Evolutionary conservation across 2,329 filamentous ascomycete species (phyloP), one percentile per base, ranked within the genome.

Genomic region (Penicillium sp.): DNA sequence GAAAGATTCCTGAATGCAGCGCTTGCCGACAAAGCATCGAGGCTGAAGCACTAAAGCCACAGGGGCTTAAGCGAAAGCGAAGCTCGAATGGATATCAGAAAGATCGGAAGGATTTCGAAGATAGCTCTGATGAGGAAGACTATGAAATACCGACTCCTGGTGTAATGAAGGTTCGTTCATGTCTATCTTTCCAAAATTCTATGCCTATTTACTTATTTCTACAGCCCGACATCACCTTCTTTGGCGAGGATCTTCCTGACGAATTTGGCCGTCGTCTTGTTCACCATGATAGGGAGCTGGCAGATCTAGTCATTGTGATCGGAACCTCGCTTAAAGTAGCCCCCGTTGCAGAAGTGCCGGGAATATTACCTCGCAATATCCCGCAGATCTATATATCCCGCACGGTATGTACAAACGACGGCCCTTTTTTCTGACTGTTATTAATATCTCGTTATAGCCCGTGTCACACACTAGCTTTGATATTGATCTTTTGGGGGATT

Each of bases 281-380:
- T n/a, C 81, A 90, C 54, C 83, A 90, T 62, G 94, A 99, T 72
- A 85, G 85, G 52, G 84, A 90, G 58, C 79, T 83, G 51, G 90
- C 89, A 1, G 94, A 99, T 69, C 81, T 99, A 13, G 89, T 97
- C 60, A 87, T 99, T 60, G 92, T 97, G 60, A 97, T 99, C 64
- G 94, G 94, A 58, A 99, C 94, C 0, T 94, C 89, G 24, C 84
- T 99, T 68, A 97, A 97, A 72, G 94, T 99, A 2, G 91, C 91
- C 1, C 94, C 94, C 27, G 94, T 99, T 2, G 92, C 89, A 27
- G 92, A 97, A 71, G 90, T 99, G 40, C 89, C 91, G 1, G 87
- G 88, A 29, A 89, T 88, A 63, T 72, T 96, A 36, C 90, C 90
- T 1, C 76, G 84, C n/a, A 73, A 89, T 53, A 85, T 96, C 32